A percentile compares a stretch with the other conserved stretches of the same genome.
Evolutionary conservation across 306 rosid species (phyloP).

Genomic region (Prinsepia uniflora): DNA sequence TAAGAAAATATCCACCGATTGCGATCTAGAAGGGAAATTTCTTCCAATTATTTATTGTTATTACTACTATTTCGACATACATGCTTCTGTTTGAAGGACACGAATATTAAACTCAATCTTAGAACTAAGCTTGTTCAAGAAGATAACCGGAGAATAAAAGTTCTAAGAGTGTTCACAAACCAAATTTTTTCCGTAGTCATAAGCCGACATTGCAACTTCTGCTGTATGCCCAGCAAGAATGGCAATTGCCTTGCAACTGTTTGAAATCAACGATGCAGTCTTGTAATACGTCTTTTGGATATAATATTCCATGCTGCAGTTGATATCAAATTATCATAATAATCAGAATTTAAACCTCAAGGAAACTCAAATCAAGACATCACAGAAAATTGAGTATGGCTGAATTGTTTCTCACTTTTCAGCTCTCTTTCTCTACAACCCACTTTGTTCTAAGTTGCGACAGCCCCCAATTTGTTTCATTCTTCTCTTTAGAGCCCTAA

Average conservation of each 20-base stretch:
- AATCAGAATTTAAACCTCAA: not conserved
- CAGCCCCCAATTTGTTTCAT: not conserved
- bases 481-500: not conserved
- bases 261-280: constrained; percentile 92
- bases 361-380: not conserved
- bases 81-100: constrained; percentile 5
- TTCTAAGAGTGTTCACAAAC: constrained; percentile 47
- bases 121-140: constrained; percentile 6
- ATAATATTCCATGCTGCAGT: constrained; percentile 93
- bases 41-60: not conserved
- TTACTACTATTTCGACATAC: not conserved
- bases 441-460: not conserved
- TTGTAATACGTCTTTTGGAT: constrained; percentile 86
- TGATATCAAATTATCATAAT: not conserved
- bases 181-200: constrained; percentile 91
- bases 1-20: not conserved
- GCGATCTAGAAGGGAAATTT: not conserved
- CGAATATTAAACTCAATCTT: constrained; percentile 9
- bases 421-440: not conserved
- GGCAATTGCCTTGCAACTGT: constrained; percentile 96
- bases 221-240: constrained; percentile 89
- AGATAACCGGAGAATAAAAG: constrained; percentile 1
- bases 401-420: not conserved
- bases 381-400: not conserved
- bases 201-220: constrained; percentile 81